Percentiles rank a stretch among this genome's conserved stretches.
These are phyloP conservation scores for Closterium sp. DNA, from an alignment of 139 green algal species.

Conservation along the genomic window DNA sequence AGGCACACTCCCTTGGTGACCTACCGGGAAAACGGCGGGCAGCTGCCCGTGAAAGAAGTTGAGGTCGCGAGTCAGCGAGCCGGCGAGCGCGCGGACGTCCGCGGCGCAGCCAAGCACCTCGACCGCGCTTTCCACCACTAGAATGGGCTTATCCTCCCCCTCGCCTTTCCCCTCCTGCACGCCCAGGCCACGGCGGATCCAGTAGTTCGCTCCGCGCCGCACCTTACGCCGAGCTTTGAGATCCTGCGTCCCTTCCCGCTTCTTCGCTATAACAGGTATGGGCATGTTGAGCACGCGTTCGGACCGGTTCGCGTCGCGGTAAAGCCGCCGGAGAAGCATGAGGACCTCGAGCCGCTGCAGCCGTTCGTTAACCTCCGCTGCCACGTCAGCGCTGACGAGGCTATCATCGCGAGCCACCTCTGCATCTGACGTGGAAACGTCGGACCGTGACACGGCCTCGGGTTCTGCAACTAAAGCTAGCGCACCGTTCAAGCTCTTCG, in stretches of 20 bases:
- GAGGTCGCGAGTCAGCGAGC: constrained; percentile 14
- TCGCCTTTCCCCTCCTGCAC: neutral
- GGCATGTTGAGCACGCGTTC: constrained; percentile 28
- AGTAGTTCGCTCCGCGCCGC: neutral
- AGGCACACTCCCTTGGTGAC: neutral
- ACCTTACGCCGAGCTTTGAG: neutral
- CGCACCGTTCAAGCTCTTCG: neutral
- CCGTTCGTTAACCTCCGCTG: constrained; percentile 3
- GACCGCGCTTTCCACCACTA: constrained; percentile 17
- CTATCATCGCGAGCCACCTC: neutral
- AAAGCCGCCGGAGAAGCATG: constrained; percentile 32
- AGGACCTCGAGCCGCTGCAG: constrained; percentile 34
- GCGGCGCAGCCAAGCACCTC: constrained; percentile 27
- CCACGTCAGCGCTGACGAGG: constrained; percentile 15
- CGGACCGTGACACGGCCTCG: neutral
- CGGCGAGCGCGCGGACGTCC: constrained; percentile 32
- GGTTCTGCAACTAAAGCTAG: neutral
- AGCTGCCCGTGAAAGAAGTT: constrained; percentile 12
- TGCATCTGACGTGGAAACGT: neutral
- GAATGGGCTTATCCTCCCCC: neutral
- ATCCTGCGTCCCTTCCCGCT: constrained; percentile 15
- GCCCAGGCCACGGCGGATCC: neutral
- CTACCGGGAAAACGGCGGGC: constrained; percentile 26
- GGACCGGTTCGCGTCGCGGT: constrained; percentile 26
- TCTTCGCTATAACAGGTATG: constrained; percentile 11